Base-by-base conservation (phyloP, 331 rosid species). In the Stylosanthes scabra region DNA sequence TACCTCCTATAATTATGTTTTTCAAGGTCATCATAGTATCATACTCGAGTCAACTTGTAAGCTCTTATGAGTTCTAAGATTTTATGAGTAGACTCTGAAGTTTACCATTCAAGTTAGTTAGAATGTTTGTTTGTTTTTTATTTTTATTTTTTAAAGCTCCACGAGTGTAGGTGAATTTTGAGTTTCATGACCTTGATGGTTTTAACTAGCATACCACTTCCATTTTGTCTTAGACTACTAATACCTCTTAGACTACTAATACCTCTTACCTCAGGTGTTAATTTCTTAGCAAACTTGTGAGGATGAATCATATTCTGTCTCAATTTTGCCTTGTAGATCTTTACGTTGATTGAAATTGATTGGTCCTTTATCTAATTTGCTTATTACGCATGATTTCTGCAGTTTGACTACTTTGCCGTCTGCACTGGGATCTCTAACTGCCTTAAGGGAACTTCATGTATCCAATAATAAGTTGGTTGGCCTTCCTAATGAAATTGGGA, bases 361-460 rank as follows among this genome's bases (percentile, higher is more conserved):
- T 14, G 11, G 51, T 25, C 14, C 15, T 64, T 55, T 11, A 58
- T 29, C 8, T 49, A 13, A 70, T 66, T n/a, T n/a, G n/a, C n/a
- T n/a, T n/a, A n/a, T n/a, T n/a, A n/a, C n/a, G 47, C 46, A 46
- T 71, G 54, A 44, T 61, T 70, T 70, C 25, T 81, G 82, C 88
- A 94, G 97, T 59, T 85, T 94, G 69, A 88, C 89, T 41, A 74
- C 70, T 51, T 80, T 94, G 78, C 88, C 99, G 12, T 55, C 96
- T 61, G 71, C 82, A 2, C 78, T 94, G 77, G 93, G 90, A 64
- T 82, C 79, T 41, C 79, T 94, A 73, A 80, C 78, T 72, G 81
- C 91, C 63, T 87, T 93, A 42, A 86, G 75, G 80, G 87, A 89
- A 81, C 87, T 94, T 59, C 80, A 86, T 84, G 74, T 94, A 75